Evolutionary conservation across 495 filamentous ascomycete genomes (phyloP), one percentile per base, ranked within the genome.

Genomic region (Bacidia gigantensis): DNA sequence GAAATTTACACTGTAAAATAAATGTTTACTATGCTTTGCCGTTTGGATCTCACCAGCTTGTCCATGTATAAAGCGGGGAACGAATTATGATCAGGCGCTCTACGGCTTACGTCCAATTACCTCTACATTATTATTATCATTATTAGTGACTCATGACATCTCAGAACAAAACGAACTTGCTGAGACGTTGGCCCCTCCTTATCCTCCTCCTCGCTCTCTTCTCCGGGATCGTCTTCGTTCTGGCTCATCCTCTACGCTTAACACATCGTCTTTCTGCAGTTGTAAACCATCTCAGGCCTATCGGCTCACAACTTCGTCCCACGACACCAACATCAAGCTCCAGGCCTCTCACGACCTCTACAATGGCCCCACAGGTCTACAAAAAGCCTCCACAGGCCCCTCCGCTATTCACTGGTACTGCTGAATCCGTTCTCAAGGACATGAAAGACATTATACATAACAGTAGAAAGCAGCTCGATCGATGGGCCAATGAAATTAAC

Each of bases 401-500:
- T 38, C 87, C 90, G 17, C 71, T 80, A 40, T 96, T 96, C 69
- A 89, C 79, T 0, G 86, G 86, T 46, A 95, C 88, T 43, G 79
- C 84, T 18, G 69, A 81, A 51, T 82, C 80, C 42, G 71, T 98
- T 50, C 67, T 93, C 20, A 72, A 76, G 51, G 88, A 89, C 60
- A 83, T 89, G 32, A 80, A 90, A 64, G 69, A 71, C 32, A 65
- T 95, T 44, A 86, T 89, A 54, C 75, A 82, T 21, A 70, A 63
- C 41, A 85, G 82, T 14, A 81, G 82, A 45, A 66, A 68, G 11
- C 62, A 92, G 29, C 78, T 92, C 52, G 86, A 97, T 68, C 74
- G 73, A 50, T 72, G 95, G 26, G 88, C 84, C 21, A 72, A 72
- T 50, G 74, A 79, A 26, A 71, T 95, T 53, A 78, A 71, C 50